Evolutionary conservation across 495 filamentous ascomycete species (phyloP), one percentile per base, ranked within the genome.

Genomic region (Rhizodiscina lignyota): DNA sequence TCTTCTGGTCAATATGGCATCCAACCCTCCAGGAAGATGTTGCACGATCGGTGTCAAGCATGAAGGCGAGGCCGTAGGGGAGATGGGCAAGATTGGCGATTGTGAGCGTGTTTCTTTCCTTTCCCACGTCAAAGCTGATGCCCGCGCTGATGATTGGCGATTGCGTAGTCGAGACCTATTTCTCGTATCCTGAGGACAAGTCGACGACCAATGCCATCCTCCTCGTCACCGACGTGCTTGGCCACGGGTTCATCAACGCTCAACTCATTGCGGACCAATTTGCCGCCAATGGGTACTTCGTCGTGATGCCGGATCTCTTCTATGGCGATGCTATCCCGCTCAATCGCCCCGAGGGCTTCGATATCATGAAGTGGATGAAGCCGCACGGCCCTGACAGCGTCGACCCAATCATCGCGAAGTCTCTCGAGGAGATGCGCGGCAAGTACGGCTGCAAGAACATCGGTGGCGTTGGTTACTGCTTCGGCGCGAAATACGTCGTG

Each of bases 401-500:
- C 2, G 76, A 84, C 41, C 73, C 74, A n/a, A 64, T 82, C 42
- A 59, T 86, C 27, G 66, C 68, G 35, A 51, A 56, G 5, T 55
- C 63, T 6, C 58, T 85, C 44, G 67, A 68, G 36, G 69, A 74
- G 43, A 44, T 82, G 41, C 64, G 66, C 28, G 56, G 23, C 49
- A 16, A 32, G 17, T 60, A 72, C 8, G 71, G 76, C 51, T 44
- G 70, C 27, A 78, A 77, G 62, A 73, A 67, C 47, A 55, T 92
- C 31, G 84, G 73, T 4, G 72, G 64, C 42, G 64, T 77, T 2
- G 82, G 82, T 5, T 85, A 86, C 61, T 87, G 82, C 59, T 87
- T 84, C 48, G 82, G 81, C 20, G 68, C 54, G 5, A 72, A 69
- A 46, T 73, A 72, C 36, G 64, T 63, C 21, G 49, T 54, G 28